Evolutionary conservation across 1,284 basidiomycete species (phyloP).

Genomic region (Apiotrichum mycotoxinovorans): DNA sequence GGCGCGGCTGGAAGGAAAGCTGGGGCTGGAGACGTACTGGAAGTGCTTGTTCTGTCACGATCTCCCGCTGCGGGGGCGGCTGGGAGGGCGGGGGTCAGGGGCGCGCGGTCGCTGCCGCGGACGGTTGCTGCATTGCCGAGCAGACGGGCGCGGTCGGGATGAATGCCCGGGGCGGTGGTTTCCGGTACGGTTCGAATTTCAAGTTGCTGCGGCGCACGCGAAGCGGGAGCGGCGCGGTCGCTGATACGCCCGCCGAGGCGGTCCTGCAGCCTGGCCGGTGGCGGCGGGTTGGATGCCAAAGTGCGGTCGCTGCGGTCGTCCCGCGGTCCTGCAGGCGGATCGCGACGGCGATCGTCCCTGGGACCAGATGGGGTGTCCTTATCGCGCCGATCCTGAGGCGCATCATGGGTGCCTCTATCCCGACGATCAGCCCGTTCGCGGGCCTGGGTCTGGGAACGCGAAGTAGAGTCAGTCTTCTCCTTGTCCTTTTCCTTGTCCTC

Average conservation of each 20-base stretch:
- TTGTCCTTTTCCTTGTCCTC: background rate
- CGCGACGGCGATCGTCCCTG: background rate
- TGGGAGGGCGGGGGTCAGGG: background rate
- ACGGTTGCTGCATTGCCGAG: background rate
- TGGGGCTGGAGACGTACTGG: slow-evolving; percentile 6
- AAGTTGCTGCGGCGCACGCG: background rate
- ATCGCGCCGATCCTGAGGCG: no score
- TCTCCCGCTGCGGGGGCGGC: background rate
- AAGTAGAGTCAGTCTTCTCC: background rate
- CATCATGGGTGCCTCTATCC: no score
- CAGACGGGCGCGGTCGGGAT: background rate
- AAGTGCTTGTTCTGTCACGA: background rate
- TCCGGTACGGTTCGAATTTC: background rate
- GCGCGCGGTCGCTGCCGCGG: background rate
- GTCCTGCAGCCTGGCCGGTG: background rate
- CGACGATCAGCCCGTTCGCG: background rate
- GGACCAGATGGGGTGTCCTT: no score
- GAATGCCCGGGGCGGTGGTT: background rate
- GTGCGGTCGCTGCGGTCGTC: background rate
- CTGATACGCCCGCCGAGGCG: background rate
- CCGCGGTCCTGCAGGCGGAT: background rate
- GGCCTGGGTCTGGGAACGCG: background rate
- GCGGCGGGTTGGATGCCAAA: background rate
- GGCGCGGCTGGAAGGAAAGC: background rate
- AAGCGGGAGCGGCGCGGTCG: background rate